Conservation (phyloP, 768 basidiomycete genomes). For the Boletus sp. region DNA sequence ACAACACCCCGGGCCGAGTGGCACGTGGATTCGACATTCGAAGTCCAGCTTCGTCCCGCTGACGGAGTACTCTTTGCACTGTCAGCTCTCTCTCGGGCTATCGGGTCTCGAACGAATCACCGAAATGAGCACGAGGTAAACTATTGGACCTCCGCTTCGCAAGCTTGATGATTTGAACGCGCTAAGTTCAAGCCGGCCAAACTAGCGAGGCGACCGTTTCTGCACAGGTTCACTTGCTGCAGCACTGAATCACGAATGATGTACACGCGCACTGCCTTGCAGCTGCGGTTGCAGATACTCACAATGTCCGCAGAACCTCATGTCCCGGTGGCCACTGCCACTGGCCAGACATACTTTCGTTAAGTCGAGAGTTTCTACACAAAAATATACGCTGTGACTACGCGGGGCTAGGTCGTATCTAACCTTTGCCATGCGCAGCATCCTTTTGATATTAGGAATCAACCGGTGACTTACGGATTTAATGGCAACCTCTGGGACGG, state of each 20-base stretch:
- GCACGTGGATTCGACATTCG: too few relatives aligned
- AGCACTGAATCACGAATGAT: not conserved
- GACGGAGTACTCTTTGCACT: not conserved
- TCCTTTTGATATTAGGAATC: not conserved
- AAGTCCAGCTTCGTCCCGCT: not conserved
- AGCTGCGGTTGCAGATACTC: not conserved
- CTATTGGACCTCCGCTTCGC: not conserved
- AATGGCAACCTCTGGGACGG: not conserved
- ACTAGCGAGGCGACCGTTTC: not conserved
- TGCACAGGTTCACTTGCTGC: not conserved
- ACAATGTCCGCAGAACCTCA: conserved; percentile 5
- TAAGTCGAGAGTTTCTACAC: not conserved
- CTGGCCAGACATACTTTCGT: too few relatives aligned
- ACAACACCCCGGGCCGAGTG: too few relatives aligned
- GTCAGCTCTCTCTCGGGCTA: not conserved
- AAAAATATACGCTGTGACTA: not conserved
- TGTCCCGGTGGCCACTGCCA: not conserved
- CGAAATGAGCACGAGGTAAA: not conserved
- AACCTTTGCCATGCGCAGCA: not conserved
- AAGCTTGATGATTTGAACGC: not conserved
- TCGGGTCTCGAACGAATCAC: not conserved
- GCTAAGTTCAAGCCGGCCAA: not conserved
- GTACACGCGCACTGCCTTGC: not conserved
- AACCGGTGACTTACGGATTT: not conserved
- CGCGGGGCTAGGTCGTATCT: conserved; percentile 3